Base-by-base conservation (phyloP, 495 filamentous ascomycete genomes). In the Lepraria neglecta region DNA sequence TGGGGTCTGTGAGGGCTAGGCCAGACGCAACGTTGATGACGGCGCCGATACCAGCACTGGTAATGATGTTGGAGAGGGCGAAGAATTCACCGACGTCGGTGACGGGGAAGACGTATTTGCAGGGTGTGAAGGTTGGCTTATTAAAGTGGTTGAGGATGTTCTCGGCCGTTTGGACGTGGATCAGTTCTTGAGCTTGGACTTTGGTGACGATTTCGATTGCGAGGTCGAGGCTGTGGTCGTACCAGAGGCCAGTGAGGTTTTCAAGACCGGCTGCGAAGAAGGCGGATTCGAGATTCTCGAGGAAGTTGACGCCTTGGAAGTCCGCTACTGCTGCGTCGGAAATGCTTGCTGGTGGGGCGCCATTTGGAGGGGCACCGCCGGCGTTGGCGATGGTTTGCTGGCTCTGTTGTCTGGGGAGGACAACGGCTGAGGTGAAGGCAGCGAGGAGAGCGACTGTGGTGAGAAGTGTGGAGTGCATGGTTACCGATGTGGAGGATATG, bases 281-380 rank as follows among this genome's bases (percentile, higher is more conserved):
- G 43, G 81, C 79, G 7, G 82, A 82, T 64, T 88, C 86, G 63
- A 84, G 82, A 31, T 84, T 69, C 69, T 87, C 85, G 61, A 87
- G 84, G 70, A 86, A 79, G 47, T 81, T 81, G 62, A 88, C 81
- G 58, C 84, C 71, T 65, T 82, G 74, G 64, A 88, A 76, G 56
- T 77, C 81, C 35, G 74, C 76, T 31, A 82, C 67, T 24, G 78
- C 80, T 24, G 71, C 70, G 30, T 69, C 57, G 68, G 77, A 79
- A 63, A 85, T 72, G 15, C 61, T 71, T 7, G 76, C 61, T 3
- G 82, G 80, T 5, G 80, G 74, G 15, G 79, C 73, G 6, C 70
- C 73, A 61, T 87, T 85, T 28, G 84, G 78, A 7, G 52, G 9
- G 15, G n/a, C n/a, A 4, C 63, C 63, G 12, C 58, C 63, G 15